Evolutionary conservation across 768 basidiomycete genomes (phyloP).

Genomic region (Leccinum rimulosum): DNA sequence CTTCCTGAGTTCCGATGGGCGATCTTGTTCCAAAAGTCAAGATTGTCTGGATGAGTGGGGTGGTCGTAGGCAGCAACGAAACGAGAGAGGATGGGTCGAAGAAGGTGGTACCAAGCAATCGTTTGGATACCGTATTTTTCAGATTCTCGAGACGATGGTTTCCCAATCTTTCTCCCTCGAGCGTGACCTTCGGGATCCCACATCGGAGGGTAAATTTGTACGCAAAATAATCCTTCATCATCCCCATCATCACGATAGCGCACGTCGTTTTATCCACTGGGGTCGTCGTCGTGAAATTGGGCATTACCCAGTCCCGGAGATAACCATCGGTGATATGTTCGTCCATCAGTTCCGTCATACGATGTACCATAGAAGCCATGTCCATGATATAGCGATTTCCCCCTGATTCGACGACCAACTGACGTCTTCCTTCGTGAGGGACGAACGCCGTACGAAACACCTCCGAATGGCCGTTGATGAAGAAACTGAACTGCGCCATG

Average conservation of each 20-base stretch:
- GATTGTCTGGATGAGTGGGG: conserved; percentile 27
- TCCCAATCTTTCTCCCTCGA: conserved; percentile 45
- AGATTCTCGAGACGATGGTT: conserved; percentile 40
- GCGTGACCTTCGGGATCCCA: conserved; percentile 45
- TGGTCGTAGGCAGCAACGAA: conserved; percentile 37
- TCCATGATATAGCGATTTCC: conserved; percentile 30
- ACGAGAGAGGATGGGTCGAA: conserved; percentile 37
- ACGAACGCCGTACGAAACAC: conserved; percentile 33
- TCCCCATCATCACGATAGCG: conserved; percentile 43
- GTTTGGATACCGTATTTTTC: conserved; percentile 36
- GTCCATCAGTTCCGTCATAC: conserved; percentile 22
- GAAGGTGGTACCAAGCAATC: conserved; percentile 38
- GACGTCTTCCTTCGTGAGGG: conserved; percentile 23
- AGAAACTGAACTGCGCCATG: conserved; percentile 38
- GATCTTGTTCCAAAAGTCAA: conserved; percentile 40
- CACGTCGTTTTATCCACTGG: conserved; percentile 35
- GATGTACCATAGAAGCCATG: conserved; percentile 28
- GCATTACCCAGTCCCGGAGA: conserved; percentile 41
- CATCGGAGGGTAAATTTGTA: conserved; percentile 33
- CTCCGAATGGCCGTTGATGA: conserved; percentile 38
- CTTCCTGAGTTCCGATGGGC: conserved; percentile 26
- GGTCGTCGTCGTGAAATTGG: conserved; percentile 45
- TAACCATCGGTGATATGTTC: conserved; percentile 21
- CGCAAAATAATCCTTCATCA: conserved; percentile 39
- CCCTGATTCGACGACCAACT: conserved; percentile 23